These are phyloP conservation scores for Albophoma yamanashiensis DNA, from an alignment of 2,329 filamentous ascomycete genomes.

Conservation along the genomic window DNA sequence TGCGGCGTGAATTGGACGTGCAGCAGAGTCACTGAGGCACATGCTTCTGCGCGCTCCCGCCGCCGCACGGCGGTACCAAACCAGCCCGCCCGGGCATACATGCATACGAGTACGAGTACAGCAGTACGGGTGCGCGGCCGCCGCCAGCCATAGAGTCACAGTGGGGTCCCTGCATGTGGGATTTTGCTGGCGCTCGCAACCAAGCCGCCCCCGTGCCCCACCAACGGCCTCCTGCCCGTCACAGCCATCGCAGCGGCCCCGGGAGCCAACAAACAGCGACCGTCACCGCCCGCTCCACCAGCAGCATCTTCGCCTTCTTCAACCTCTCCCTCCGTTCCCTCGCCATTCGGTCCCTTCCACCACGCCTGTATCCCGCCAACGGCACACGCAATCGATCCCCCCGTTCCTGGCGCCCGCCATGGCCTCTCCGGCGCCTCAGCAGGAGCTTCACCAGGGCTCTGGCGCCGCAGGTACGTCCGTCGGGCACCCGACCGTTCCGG, in stretches of 20 bases:
- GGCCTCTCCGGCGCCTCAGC: constrained; percentile 6
- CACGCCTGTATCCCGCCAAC: background rate
- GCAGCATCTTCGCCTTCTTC: background rate
- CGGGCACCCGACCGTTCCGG: constrained; percentile 4
- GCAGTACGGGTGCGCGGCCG: too few relatives aligned
- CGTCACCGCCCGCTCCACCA: background rate
- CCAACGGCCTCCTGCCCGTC: background rate
- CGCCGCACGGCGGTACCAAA: background rate
- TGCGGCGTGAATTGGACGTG: background rate
- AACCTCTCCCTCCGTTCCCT: background rate
- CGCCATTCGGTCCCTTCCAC: background rate
- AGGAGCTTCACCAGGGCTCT: constrained; percentile 4
- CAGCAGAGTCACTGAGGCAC: background rate
- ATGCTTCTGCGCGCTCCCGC: background rate
- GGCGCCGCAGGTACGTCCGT: constrained; percentile 6
- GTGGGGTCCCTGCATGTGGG: background rate
- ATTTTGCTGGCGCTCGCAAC: background rate
- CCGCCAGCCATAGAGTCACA: background rate
- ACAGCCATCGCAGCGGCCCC: background rate
- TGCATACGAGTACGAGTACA: too few relatives aligned
- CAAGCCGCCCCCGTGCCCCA: background rate
- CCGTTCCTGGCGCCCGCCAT: background rate
- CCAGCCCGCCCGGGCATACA: too few relatives aligned
- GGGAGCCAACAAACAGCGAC: background rate
- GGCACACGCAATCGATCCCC: background rate